phyloP scores from a whole-genome alignment of 2,329 filamentous ascomycete genomes.

The Penicillium verrucosum region DNA sequence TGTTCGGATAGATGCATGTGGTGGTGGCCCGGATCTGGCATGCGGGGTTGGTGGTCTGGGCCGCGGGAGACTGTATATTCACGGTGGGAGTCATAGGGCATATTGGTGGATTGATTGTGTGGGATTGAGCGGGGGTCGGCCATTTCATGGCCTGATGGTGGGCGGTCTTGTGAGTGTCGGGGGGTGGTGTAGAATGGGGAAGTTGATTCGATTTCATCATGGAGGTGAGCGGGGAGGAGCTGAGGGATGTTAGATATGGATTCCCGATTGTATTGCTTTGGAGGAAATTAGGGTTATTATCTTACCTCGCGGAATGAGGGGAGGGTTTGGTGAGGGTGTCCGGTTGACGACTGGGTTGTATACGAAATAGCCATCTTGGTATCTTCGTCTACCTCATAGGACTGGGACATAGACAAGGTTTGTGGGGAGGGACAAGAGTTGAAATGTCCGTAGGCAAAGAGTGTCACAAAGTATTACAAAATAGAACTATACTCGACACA shows the following conservation, averaged over 20 bases:
- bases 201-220: slow-evolving; percentile 41
- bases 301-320: slow-evolving; percentile 41
- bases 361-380: slow-evolving; percentile 41
- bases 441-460: neutral
- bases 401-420: slow-evolving; percentile 37
- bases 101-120: slow-evolving; percentile 19
- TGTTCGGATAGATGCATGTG: slow-evolving; percentile 22
- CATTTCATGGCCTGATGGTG: slow-evolving; percentile 30
- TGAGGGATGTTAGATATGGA: slow-evolving; percentile 16
- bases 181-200: slow-evolving; percentile 33
- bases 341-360: slow-evolving; percentile 32
- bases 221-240: slow-evolving; percentile 41
- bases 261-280: neutral
- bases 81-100: slow-evolving; percentile 23
- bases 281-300: neutral
- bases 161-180: slow-evolving; percentile 30
- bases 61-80: slow-evolving; percentile 26
- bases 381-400: slow-evolving; percentile 33
- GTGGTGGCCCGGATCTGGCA: slow-evolving; percentile 19
- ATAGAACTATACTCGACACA: neutral
- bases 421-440: slow-evolving; percentile 4
- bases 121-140: slow-evolving; percentile 30
- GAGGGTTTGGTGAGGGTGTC: slow-evolving; percentile 31
- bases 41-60: slow-evolving; percentile 17
- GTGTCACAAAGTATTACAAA: slow-evolving; percentile 1